Evolutionary conservation across 2,329 filamentous ascomycete genomes (phyloP).

Genomic region (Pyricularia pennisetigena): DNA sequence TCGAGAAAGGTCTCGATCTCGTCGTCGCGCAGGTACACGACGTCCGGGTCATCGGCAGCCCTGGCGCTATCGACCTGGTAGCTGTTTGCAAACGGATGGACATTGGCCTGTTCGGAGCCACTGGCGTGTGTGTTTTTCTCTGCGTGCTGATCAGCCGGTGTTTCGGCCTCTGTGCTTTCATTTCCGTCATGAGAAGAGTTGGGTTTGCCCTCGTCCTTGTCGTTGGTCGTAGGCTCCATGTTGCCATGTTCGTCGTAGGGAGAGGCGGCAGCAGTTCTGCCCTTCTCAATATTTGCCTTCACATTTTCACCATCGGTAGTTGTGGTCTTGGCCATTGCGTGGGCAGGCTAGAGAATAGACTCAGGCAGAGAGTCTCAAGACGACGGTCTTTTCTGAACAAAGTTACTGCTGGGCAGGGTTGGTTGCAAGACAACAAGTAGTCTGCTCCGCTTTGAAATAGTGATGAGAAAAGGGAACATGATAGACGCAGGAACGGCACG

Average conservation of each 20-base stretch:
- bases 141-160: not conserved
- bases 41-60: conserved; percentile 8
- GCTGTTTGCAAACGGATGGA: not conserved
- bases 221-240: not conserved
- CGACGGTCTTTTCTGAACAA: not conserved
- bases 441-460: not conserved
- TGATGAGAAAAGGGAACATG: not conserved
- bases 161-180: not conserved
- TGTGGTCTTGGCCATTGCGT: not conserved
- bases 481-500: not conserved
- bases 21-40: conserved; percentile 29
- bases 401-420: not conserved
- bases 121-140: not conserved
- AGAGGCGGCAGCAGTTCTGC: not conserved
- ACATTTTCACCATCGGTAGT: not conserved
- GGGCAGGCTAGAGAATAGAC: not conserved
- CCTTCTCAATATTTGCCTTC: not conserved
- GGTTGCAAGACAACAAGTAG: not conserved
- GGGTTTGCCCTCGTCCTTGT: not conserved
- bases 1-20: conserved; percentile 43
- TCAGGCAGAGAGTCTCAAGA: not conserved
- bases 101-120: not conserved
- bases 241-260: not conserved
- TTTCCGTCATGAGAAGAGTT: not conserved
- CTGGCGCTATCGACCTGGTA: not conserved